Conservation (phyloP, 2,329 filamentous ascomycete species). For the Cladosporium cucumerinum region DNA sequence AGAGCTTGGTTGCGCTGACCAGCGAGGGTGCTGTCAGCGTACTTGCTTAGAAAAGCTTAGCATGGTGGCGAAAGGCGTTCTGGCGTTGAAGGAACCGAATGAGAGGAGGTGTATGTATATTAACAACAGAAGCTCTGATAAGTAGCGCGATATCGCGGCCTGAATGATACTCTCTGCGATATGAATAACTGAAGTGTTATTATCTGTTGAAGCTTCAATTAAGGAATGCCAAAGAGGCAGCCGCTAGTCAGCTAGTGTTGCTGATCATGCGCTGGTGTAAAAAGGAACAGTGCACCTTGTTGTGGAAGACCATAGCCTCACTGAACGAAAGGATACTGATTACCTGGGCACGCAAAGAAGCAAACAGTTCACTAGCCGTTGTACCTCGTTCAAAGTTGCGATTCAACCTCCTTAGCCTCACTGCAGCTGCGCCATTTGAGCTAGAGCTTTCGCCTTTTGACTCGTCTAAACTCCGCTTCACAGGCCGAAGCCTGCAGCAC, state of each 20-base stretch:
- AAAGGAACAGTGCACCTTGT: neutral
- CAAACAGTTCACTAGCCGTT: neutral
- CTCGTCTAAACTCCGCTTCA: neutral
- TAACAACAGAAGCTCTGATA: constrained; percentile 1
- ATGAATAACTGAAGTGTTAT: neutral
- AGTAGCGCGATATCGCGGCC: neutral
- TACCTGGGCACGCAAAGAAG: neutral
- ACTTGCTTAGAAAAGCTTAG: constrained; percentile 7
- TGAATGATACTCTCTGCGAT: neutral
- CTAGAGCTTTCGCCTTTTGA: neutral
- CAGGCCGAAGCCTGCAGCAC: neutral
- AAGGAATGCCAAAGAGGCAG: neutral
- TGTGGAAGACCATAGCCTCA: neutral
- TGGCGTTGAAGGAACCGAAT: neutral
- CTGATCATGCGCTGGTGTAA: neutral
- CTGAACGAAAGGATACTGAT: neutral
- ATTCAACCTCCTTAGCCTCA: neutral
- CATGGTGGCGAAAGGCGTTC: constrained; percentile 4
- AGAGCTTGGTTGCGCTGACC: constrained; percentile 71
- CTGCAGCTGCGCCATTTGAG: neutral
- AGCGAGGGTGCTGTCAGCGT: constrained; percentile 72
- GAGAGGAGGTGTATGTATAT: neutral
- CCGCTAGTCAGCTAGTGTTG: neutral
- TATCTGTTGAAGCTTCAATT: neutral
- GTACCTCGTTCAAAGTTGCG: neutral